Conservation (phyloP, 1,284 basidiomycete species). For the Pholiota adiposa region DNA sequence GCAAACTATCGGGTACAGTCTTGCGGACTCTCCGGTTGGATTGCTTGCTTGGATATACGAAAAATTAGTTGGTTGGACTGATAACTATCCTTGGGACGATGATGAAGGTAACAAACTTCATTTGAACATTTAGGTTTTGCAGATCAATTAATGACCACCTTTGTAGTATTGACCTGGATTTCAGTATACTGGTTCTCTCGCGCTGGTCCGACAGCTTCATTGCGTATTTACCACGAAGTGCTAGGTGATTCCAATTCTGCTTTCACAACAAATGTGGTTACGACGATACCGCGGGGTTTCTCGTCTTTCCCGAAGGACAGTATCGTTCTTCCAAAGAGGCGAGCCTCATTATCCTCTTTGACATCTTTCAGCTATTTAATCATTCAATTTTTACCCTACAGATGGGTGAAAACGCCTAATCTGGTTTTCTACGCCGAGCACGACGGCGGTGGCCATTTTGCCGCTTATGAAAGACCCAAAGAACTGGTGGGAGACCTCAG, state of each 20-base stretch:
- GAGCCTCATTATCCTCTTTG: constrained; percentile 29
- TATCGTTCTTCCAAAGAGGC: constrained; percentile 38
- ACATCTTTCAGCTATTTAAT: not conserved
- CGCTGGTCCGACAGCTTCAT: constrained; percentile 54
- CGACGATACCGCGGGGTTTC: constrained; percentile 47
- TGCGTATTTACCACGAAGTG: constrained; percentile 62
- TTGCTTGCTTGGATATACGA: constrained; percentile 67
- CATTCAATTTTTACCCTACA: not conserved
- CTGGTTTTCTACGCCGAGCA: constrained; percentile 29
- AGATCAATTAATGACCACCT: no score
- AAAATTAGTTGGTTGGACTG: constrained; percentile 57
- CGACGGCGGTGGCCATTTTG: constrained; percentile 39
- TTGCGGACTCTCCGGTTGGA: constrained; percentile 60
- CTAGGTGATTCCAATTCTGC: constrained; percentile 7
- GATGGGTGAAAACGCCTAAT: constrained; percentile 17
- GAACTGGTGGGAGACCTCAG: constrained; percentile 35
- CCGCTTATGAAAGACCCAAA: constrained; percentile 34
- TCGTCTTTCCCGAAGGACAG: constrained; percentile 56
- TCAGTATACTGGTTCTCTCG: constrained; percentile 66
- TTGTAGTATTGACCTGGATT: constrained; percentile 58
- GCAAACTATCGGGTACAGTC: constrained; percentile 59
- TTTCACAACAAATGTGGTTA: constrained; percentile 2
- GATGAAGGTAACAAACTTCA: no score
- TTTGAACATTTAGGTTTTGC: no score
- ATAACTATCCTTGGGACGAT: constrained; percentile 53